phyloP scores from a whole-genome alignment of 2,329 filamentous ascomycete genomes.

The Paracoccidioides brasiliensis region DNA sequence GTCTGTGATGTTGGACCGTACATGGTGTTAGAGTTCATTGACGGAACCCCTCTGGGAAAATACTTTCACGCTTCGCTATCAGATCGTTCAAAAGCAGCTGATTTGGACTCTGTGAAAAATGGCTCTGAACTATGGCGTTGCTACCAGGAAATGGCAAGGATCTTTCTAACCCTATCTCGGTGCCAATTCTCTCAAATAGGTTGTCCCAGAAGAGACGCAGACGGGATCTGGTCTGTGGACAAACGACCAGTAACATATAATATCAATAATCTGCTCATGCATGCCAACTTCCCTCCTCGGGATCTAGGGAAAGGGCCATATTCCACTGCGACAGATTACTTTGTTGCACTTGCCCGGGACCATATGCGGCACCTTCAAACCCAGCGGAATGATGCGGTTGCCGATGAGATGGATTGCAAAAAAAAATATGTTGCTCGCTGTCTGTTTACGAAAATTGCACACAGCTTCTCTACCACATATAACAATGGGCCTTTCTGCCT shows the following conservation, averaged over 20 bases:
- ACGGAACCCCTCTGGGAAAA: constrained; percentile 14
- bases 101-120: constrained; percentile 8
- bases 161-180: constrained; percentile 10
- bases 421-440: constrained; percentile 33
- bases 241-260: constrained; percentile 8
- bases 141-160: constrained; percentile 12
- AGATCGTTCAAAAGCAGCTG: constrained; percentile 1
- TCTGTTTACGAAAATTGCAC: constrained; percentile 26
- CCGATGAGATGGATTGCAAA: constrained; percentile 26
- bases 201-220: neutral
- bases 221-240: constrained; percentile 1
- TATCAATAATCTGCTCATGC: constrained; percentile 9
- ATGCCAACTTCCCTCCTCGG: constrained; percentile 6
- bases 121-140: constrained; percentile 5
- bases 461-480: constrained; percentile 8
- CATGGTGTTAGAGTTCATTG: constrained; percentile 18
- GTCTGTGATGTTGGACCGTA: constrained; percentile 14
- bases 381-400: constrained; percentile 29
- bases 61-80: constrained; percentile 14
- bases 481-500: constrained; percentile 13
- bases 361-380: constrained; percentile 21
- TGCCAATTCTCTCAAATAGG: constrained; percentile 12
- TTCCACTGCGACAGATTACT: constrained; percentile 3
- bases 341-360: constrained; percentile 5
- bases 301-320: neutral